These are phyloP conservation scores for Penicillium atrosanguineum DNA, from an alignment of 495 filamentous ascomycete genomes.

Conservation along the genomic window DNA sequence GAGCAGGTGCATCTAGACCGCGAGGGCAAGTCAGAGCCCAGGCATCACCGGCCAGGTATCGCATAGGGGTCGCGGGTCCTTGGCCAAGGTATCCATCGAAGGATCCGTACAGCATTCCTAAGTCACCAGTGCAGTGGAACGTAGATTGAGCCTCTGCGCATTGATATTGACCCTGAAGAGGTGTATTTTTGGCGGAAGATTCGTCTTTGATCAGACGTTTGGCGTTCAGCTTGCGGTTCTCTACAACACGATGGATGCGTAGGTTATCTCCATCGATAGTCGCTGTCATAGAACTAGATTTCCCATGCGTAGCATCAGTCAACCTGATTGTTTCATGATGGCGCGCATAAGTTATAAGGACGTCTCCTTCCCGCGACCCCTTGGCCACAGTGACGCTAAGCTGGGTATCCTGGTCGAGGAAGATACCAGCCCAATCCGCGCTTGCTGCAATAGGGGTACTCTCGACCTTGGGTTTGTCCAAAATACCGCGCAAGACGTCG, in stretches of 20 bases:
- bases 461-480: slow-evolving; percentile 11
- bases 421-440: slow-evolving; percentile 22
- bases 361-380: slow-evolving; percentile 11
- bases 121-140: slow-evolving; percentile 28
- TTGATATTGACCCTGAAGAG: slow-evolving; percentile 23
- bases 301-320: slow-evolving; percentile 8
- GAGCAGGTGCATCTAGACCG: slow-evolving; percentile 32
- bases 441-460: background rate
- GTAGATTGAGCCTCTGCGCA: slow-evolving; percentile 29
- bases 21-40: slow-evolving; percentile 30
- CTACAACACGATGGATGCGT: slow-evolving; percentile 19
- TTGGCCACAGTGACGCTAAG: slow-evolving; percentile 19
- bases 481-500: slow-evolving; percentile 16
- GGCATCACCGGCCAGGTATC: slow-evolving; percentile 30
- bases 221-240: slow-evolving; percentile 26
- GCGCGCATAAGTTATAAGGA: slow-evolving; percentile 19
- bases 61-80: slow-evolving; percentile 22
- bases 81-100: slow-evolving; percentile 33
- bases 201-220: slow-evolving; percentile 17
- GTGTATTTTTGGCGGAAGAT: background rate
- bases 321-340: slow-evolving; percentile 7
- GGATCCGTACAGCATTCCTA: slow-evolving; percentile 27
- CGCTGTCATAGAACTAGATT: slow-evolving; percentile 10
- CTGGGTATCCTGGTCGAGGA: slow-evolving; percentile 28
- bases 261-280: slow-evolving; percentile 20